These are phyloP conservation scores for Phytophthora ohioensis DNA, from an alignment of 352 stramenopile species.

Conservation along the genomic window DNA sequence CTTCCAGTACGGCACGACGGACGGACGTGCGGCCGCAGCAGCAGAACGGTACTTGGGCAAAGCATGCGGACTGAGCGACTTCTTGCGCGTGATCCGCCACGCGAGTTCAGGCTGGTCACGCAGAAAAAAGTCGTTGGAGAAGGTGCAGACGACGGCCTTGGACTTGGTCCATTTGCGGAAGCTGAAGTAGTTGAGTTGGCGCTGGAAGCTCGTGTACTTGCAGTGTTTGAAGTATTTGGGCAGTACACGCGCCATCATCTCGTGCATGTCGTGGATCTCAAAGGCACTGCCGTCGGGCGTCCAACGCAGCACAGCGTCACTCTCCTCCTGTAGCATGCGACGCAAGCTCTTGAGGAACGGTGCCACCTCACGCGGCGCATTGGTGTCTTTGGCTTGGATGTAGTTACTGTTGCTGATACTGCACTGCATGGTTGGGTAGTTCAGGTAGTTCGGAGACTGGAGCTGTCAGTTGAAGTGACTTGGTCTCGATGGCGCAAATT, in stretches of 20 bases:
- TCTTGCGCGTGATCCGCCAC: slow-evolving; percentile 76
- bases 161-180: slow-evolving; percentile 93
- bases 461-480: slow-evolving; percentile 24
- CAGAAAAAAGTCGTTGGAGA: slow-evolving; percentile 80
- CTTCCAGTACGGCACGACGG: slow-evolving; percentile 36
- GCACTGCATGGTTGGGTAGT: slow-evolving; percentile 29
- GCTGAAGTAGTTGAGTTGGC: slow-evolving; percentile 95
- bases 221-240: slow-evolving; percentile 96
- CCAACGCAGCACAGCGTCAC: slow-evolving; percentile 64
- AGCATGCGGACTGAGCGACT: slow-evolving; percentile 45
- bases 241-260: slow-evolving; percentile 87
- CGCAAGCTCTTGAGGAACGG: slow-evolving; percentile 76
- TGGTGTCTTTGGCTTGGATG: background rate
- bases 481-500: slow-evolving; percentile 37
- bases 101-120: slow-evolving; percentile 72
- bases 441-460: background rate
- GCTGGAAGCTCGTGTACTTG: slow-evolving; percentile 95
- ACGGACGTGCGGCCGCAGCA: slow-evolving; percentile 10
- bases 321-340: slow-evolving; percentile 71
- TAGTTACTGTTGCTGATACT: slow-evolving; percentile 6
- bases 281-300: slow-evolving; percentile 69
- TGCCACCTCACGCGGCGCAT: slow-evolving; percentile 55
- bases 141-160: slow-evolving; percentile 78
- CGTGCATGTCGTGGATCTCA: slow-evolving; percentile 81
- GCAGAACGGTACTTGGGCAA: slow-evolving; percentile 19